Evolutionary conservation across 768 basidiomycete genomes (phyloP).

Genomic region (Fistulinella prunicolor): DNA sequence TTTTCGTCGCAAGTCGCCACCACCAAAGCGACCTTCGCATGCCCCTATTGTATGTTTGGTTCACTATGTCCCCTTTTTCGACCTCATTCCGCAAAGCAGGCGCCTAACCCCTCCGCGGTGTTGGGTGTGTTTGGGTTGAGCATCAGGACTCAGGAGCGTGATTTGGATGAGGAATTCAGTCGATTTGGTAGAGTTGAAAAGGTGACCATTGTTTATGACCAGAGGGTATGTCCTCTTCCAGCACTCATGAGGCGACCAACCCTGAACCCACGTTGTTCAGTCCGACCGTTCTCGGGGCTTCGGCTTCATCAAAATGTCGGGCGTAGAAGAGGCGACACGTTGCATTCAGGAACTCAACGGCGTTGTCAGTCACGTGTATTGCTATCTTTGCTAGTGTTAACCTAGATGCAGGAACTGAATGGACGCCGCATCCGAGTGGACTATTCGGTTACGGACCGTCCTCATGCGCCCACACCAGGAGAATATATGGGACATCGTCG

Average conservation of each 20-base stretch:
- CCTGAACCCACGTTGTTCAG: constrained; percentile 39
- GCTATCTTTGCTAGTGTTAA: constrained; percentile 4
- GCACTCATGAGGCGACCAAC: constrained; percentile 6
- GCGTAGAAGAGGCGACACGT: constrained; percentile 80
- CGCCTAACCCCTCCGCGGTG: constrained; percentile 83
- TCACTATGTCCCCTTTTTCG: constrained; percentile 9
- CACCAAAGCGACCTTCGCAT: constrained; percentile 63
- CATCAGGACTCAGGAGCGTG: constrained; percentile 90
- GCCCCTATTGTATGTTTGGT: constrained; percentile 64
- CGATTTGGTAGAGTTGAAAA: constrained; percentile 90
- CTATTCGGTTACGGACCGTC: constrained; percentile 90
- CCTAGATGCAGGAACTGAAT: constrained; percentile 70
- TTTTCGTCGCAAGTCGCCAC: constrained; percentile 54
- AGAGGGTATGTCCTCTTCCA: constrained; percentile 59
- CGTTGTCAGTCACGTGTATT: constrained; percentile 51
- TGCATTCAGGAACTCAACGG: constrained; percentile 94
- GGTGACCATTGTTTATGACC: constrained; percentile 95
- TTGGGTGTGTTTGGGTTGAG: constrained; percentile 98
- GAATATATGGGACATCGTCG: constrained; percentile 96
- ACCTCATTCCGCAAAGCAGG: constrained; percentile 55
- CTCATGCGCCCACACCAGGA: constrained; percentile 95
- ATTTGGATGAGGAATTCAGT: constrained; percentile 91
- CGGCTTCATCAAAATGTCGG: constrained; percentile 93
- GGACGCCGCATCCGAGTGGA: constrained; percentile 96
- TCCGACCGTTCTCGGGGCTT: constrained; percentile 97